These are phyloP conservation scores for Cladosporium sp. DNA, from an alignment of 2,329 filamentous ascomycete species.

Conservation along the genomic window DNA sequence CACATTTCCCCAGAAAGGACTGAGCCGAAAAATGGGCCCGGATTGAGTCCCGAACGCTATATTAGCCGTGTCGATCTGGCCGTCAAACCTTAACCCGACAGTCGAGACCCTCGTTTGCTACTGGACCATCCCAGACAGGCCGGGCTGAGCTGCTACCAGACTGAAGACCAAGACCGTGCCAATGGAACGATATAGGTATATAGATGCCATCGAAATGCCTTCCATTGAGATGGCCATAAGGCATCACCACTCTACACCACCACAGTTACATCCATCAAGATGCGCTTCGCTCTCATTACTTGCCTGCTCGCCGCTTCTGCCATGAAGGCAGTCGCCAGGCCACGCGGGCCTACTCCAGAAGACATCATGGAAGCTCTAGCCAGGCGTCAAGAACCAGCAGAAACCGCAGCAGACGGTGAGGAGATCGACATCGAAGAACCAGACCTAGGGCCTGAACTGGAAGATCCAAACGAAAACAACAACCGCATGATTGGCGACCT, in stretches of 20 bases:
- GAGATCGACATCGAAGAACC: constrained; percentile 7
- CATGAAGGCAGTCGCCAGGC: constrained; percentile 1
- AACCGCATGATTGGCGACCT: constrained; percentile 27
- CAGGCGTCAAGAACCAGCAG: constrained; percentile 4
- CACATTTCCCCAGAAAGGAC: constrained; percentile 2
- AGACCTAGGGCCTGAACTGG: constrained; percentile 3
- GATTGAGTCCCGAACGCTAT: neutral
- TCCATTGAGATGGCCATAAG: neutral
- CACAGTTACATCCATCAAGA: neutral
- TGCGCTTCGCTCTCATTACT: constrained; percentile 8
- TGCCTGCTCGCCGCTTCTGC: constrained; percentile 7
- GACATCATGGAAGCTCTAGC: neutral
- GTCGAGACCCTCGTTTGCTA: constrained; percentile 13
- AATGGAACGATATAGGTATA: neutral
- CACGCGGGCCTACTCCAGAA: constrained; percentile 7
- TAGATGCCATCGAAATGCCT: constrained; percentile 1
- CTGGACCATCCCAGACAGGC: neutral
- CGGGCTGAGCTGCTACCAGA: neutral
- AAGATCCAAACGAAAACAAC: constrained; percentile 19
- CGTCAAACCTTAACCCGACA: constrained; percentile 6
- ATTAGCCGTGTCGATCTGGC: constrained; percentile 13
- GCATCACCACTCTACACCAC: neutral
- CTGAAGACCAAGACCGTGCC: neutral
- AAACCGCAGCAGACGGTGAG: constrained; percentile 6
- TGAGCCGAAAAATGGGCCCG: neutral